phyloP scores from a whole-genome alignment of 176 grass and related monocot species.

The Carex cristatella region DNA sequence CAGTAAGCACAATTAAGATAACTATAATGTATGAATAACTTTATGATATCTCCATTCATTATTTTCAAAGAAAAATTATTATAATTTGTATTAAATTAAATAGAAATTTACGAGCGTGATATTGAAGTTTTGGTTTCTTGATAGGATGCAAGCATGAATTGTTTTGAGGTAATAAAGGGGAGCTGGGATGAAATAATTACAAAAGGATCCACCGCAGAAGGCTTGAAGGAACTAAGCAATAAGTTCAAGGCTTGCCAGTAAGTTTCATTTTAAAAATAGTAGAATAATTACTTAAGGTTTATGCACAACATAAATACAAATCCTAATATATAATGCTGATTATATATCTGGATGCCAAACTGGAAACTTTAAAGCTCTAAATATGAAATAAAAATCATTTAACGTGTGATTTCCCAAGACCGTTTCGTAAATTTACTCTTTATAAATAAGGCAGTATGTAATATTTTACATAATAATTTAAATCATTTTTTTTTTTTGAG shows the following conservation, averaged over 20 bases:
- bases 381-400: background rate
- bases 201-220: constrained; percentile 39
- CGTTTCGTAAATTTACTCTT: background rate
- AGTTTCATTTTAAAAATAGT: background rate
- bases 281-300: background rate
- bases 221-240: constrained; percentile 63
- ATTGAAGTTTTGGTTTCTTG: background rate
- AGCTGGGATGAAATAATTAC: constrained; percentile 59
- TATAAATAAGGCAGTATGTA: background rate
- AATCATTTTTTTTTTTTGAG: background rate
- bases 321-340: background rate
- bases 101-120: background rate
- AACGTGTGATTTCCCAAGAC: background rate
- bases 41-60: background rate
- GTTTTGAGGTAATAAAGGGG: constrained; percentile 73
- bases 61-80: background rate
- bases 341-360: background rate
- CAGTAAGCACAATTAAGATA: background rate
- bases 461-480: background rate
- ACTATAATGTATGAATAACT: background rate
- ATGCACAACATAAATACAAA: background rate
- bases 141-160: constrained; percentile 89
- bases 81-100: background rate
- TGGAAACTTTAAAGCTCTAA: background rate
- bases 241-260: constrained; percentile 93